Conservation (phyloP, 2,329 filamentous ascomycete species). For the Xylaria polymorpha region DNA sequence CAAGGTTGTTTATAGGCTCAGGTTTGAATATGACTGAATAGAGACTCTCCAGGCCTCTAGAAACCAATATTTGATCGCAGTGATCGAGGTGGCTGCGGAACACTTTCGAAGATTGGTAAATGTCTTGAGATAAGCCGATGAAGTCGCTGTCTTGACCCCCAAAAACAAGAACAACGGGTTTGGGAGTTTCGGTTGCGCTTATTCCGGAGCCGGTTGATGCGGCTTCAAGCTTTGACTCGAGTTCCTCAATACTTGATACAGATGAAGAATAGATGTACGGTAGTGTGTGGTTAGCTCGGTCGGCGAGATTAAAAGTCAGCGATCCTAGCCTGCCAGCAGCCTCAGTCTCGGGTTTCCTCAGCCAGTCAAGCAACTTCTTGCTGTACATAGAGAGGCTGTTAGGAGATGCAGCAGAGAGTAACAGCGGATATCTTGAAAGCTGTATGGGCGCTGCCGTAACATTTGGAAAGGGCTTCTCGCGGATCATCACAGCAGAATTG, state of each 20-base stretch:
- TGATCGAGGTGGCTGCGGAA: slow-evolving; percentile 43
- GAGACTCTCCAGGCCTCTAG: slow-evolving; percentile 42
- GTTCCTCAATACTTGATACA: slow-evolving; percentile 18
- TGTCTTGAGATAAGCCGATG: slow-evolving; percentile 40
- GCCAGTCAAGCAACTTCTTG: slow-evolving; percentile 29
- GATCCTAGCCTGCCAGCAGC: slow-evolving; percentile 10
- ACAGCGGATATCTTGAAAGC: slow-evolving; percentile 17
- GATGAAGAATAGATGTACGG: slow-evolving; percentile 14
- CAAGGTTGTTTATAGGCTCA: slow-evolving; percentile 40
- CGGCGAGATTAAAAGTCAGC: slow-evolving; percentile 29
- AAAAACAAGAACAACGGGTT: slow-evolving; percentile 38
- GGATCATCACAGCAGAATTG: slow-evolving; percentile 36
- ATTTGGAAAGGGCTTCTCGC: slow-evolving; percentile 13
- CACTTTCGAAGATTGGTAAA: slow-evolving; percentile 41
- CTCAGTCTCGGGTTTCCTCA: slow-evolving; percentile 16
- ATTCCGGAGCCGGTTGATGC: slow-evolving; percentile 3
- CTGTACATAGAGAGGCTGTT: slow-evolving; percentile 23
- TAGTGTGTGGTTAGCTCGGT: slow-evolving; percentile 28
- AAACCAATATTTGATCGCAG: slow-evolving; percentile 28
- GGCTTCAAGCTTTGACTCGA: slow-evolving; percentile 15
- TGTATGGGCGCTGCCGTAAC: neutral
- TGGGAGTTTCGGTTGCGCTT: slow-evolving; percentile 46
- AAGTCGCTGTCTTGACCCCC: slow-evolving; percentile 46
- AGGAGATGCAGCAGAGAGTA: slow-evolving; percentile 22
- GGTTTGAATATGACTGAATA: slow-evolving; percentile 48